Evolutionary conservation across 768 basidiomycete species (phyloP).

Genomic region (Leucocoprinus birnbaumii): DNA sequence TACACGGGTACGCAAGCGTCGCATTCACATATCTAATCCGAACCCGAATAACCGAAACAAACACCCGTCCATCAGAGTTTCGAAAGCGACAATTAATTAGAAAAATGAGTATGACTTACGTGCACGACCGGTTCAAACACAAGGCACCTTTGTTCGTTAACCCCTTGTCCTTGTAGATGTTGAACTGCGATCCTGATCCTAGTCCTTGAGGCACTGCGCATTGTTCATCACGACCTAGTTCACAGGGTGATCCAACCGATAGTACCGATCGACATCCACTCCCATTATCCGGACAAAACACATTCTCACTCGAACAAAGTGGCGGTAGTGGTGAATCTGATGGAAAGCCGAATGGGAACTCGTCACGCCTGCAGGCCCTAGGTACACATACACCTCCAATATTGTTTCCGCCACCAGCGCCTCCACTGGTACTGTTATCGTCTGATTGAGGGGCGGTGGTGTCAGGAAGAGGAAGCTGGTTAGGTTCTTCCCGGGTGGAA

Average conservation of each 20-base stretch:
- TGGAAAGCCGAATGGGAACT: slow-evolving; percentile 4
- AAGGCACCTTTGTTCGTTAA: background rate
- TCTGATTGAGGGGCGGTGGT: too few relatives aligned
- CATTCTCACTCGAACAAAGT: background rate
- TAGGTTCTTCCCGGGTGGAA: background rate
- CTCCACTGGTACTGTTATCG: background rate
- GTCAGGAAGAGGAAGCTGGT: background rate
- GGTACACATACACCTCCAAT: background rate
- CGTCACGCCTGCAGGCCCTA: background rate
- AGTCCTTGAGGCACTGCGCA: background rate
- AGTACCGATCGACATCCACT: background rate
- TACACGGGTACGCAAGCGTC: background rate
- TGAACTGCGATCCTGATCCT: too few relatives aligned
- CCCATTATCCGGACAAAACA: slow-evolving; percentile 4
- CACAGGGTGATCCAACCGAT: background rate
- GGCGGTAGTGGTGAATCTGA: background rate
- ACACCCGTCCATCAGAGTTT: too few relatives aligned
- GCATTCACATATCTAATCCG: slow-evolving; percentile 1
- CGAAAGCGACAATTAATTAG: too few relatives aligned
- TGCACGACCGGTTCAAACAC: slow-evolving; percentile 3
- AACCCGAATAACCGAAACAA: too few relatives aligned
- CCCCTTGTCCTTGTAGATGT: background rate
- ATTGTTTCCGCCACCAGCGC: background rate
- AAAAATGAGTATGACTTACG: background rate
- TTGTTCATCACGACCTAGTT: slow-evolving; percentile 1